Percentiles rank a stretch among this genome's conserved stretches.
These are phyloP conservation scores for Pseudoscleropodium purum DNA, from an alignment of 225 moss, liverwort and hornwort genomes.

Conservation along the genomic window DNA sequence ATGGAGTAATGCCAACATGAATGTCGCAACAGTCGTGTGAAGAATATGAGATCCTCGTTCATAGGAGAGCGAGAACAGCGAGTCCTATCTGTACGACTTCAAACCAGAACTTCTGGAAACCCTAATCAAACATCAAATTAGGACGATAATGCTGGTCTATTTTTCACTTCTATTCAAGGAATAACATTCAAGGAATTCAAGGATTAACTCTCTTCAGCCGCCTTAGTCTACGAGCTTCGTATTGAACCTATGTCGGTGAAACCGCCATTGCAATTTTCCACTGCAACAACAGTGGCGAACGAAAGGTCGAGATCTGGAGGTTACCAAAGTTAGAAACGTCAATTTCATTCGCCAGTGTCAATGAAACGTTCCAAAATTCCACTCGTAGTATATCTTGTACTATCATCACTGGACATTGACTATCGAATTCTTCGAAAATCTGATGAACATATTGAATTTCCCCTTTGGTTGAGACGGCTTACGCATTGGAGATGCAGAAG, in stretches of 20 bases:
- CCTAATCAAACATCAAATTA: background rate
- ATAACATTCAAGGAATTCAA: background rate
- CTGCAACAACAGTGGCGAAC: background rate
- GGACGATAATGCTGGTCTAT: background rate
- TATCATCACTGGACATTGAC: too few relatives aligned
- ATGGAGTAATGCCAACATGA: background rate
- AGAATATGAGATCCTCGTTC: background rate
- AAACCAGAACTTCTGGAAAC: background rate
- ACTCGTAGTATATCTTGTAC: background rate
- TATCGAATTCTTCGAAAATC: background rate
- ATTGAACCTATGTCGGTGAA: background rate
- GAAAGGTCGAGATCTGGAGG: background rate
- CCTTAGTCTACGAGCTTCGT: background rate
- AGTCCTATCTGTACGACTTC: background rate
- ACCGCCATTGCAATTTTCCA: background rate
- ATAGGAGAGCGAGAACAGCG: background rate
- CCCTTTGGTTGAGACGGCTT: background rate
- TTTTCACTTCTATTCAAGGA: background rate
- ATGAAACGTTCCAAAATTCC: too few relatives aligned
- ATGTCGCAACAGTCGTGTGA: background rate
- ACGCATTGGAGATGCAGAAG: slow-evolving; percentile 36
- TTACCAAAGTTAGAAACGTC: background rate
- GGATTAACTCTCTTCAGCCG: background rate
- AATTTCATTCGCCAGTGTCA: background rate
- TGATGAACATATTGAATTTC: background rate